phyloP scores from a whole-genome alignment of 495 filamentous ascomycete species.

The Neurospora sp. region DNA sequence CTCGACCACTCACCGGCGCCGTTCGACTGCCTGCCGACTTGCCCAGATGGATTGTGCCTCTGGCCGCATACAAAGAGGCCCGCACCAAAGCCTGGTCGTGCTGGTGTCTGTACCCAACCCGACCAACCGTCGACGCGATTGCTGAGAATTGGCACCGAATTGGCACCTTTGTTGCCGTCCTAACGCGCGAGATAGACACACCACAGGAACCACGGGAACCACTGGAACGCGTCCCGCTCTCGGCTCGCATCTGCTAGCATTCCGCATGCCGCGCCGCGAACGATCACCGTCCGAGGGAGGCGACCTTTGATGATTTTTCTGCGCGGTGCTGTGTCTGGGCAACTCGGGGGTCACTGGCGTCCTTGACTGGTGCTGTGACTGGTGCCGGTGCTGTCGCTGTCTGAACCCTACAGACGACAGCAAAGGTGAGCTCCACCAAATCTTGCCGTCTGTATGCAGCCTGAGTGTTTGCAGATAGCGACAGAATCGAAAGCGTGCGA shows the following conservation, averaged over 20 bases:
- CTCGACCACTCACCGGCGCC: slow-evolving; percentile 16
- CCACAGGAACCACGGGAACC: not conserved
- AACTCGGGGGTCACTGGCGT: not conserved
- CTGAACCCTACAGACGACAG: not conserved
- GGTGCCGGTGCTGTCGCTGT: not conserved
- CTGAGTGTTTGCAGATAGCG: not conserved
- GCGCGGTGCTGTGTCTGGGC: not conserved
- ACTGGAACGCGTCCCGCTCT: slow-evolving; percentile 17
- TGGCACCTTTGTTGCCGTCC: slow-evolving; percentile 19
- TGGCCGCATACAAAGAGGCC: slow-evolving; percentile 31
- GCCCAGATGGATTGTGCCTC: slow-evolving; percentile 18
- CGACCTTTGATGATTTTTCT: not conserved
- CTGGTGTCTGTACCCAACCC: slow-evolving; percentile 19
- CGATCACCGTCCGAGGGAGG: not conserved
- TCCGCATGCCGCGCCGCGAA: not conserved
- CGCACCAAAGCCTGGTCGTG: slow-evolving; percentile 13
- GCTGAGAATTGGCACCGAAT: slow-evolving; percentile 10
- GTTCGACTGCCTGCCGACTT: slow-evolving; percentile 5
- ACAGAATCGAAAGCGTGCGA: not conserved
- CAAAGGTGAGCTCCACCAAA: not conserved
- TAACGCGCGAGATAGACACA: slow-evolving; percentile 16
- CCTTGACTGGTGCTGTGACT: not conserved
- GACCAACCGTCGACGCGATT: slow-evolving; percentile 1
- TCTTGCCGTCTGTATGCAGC: not conserved
- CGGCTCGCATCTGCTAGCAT: slow-evolving; percentile 1